Base-by-base conservation (phyloP, 495 filamentous ascomycete species). In the Aspergillus hancockii region DNA sequence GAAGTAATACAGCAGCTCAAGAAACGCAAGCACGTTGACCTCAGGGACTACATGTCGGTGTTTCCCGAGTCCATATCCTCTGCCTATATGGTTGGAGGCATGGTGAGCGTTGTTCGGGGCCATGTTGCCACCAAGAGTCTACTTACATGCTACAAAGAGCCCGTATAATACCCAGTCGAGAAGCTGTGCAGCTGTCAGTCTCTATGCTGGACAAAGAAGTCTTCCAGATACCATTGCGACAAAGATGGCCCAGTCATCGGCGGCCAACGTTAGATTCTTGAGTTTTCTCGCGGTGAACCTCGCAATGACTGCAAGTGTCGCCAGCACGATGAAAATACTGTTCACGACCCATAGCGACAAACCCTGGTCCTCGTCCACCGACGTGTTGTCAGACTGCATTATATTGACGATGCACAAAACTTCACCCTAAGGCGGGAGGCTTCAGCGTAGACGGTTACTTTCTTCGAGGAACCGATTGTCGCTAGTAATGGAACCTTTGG, bases 1-100 rank as follows among this genome's bases (percentile, higher is more conserved):
- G 46, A 61, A 61, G 59, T 50, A 52, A n/a, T 61, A 61, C 8
- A 56, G 46, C 7, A 56, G 53, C 18, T 62, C 16, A 1, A 19
- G 13, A 46, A 62, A 52, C 13, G 16, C 18, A 21, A 21, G 7
- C 3, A 52, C 31, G 16, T 52, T 18, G 13, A 14, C 9, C 5
- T 52, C 50, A 7, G 28, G 16, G 30, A 52, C 21, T 19, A 52
- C 34, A 3, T 2, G 30, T 12, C 50, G 28, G 10, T 38, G 50
- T 14, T 16, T 52, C 10, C 50, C 50, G n/a, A 52, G 50, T 2
- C 50, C 50, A 38, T 52, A 14, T 22, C 21, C 7, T 19, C 50
- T 23, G 18, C 50, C 50, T 52, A 23, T 9, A 18, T 32, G 16
- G 13, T 36, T 2, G 16, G 16, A 10, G 6, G 1, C 6, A 5